A percentile compares a stretch with the other conserved stretches of the same genome.
Evolutionary conservation across 2,329 filamentous ascomycete species (phyloP).

Genomic region (Cytospora leucostoma): DNA sequence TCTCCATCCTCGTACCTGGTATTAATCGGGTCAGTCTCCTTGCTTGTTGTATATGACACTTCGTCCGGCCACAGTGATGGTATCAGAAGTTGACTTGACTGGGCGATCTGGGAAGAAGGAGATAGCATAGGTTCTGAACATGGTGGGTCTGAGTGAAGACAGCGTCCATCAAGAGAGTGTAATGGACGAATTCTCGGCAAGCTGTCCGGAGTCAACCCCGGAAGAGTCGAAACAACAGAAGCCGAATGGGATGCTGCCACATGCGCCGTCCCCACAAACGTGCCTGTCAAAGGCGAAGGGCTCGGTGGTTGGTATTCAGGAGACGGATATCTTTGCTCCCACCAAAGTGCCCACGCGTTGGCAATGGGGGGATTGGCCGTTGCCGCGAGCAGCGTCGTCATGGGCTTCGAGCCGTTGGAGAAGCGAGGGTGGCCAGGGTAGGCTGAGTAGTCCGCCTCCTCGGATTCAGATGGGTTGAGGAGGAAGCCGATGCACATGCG

Average conservation of each 20-base stretch:
- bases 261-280: neutral
- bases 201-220: neutral
- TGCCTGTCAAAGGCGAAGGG: neutral
- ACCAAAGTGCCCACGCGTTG: neutral
- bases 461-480: neutral
- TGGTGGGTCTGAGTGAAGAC: neutral
- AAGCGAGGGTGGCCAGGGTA: conserved; percentile 19
- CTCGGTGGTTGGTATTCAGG: neutral
- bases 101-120: neutral
- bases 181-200: neutral
- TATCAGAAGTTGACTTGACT: neutral
- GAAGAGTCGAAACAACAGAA: neutral
- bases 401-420: conserved; percentile 18
- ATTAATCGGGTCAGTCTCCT: conserved; percentile 27
- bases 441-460: neutral
- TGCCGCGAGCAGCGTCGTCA: neutral
- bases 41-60: neutral
- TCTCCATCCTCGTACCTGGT: conserved; percentile 62
- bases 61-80: neutral
- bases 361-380: conserved; percentile 10
- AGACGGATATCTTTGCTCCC: neutral
- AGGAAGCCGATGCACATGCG: conserved; percentile 10
- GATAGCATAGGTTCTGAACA: neutral
- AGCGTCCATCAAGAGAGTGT: neutral
- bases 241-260: neutral